phyloP scores from a whole-genome alignment of 148 eudicot genomes.

The Chenopodium quinoa region DNA sequence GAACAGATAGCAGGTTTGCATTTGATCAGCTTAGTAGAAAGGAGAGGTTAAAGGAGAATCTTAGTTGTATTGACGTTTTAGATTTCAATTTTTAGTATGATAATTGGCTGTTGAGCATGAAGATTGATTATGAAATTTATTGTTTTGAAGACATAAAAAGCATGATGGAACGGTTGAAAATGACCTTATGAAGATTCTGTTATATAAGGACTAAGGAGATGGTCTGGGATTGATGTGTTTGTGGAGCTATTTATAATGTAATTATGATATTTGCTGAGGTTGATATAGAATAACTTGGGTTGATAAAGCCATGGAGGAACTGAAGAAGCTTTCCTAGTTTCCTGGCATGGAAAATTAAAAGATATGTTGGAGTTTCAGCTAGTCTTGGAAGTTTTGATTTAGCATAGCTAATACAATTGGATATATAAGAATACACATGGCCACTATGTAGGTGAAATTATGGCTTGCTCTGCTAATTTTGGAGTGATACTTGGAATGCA shows the following conservation, averaged over 20 bases:
- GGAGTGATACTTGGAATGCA: neutral
- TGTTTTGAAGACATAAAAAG: neutral
- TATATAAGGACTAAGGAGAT: neutral
- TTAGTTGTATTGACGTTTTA: neutral
- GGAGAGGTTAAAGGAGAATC: neutral
- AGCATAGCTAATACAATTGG: neutral
- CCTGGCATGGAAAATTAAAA: neutral
- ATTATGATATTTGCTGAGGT: constrained; percentile 2
- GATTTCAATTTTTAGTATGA: neutral
- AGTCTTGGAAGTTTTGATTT: neutral
- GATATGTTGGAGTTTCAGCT: neutral
- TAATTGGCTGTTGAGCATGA: neutral
- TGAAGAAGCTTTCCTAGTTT: neutral
- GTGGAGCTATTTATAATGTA: neutral
- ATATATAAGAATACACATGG: neutral
- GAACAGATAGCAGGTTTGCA: neutral
- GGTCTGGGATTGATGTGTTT: neutral
- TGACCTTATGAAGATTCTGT: neutral
- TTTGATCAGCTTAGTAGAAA: constrained; percentile 6
- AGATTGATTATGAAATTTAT: neutral
- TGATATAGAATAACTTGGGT: neutral
- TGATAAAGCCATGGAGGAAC: neutral
- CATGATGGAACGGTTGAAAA: neutral
- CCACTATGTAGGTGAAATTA: neutral
- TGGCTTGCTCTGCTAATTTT: neutral